These are phyloP conservation scores for Pseudisothecium myosuroides DNA, from an alignment of 225 moss, liverwort and hornwort species.

Conservation along the genomic window DNA sequence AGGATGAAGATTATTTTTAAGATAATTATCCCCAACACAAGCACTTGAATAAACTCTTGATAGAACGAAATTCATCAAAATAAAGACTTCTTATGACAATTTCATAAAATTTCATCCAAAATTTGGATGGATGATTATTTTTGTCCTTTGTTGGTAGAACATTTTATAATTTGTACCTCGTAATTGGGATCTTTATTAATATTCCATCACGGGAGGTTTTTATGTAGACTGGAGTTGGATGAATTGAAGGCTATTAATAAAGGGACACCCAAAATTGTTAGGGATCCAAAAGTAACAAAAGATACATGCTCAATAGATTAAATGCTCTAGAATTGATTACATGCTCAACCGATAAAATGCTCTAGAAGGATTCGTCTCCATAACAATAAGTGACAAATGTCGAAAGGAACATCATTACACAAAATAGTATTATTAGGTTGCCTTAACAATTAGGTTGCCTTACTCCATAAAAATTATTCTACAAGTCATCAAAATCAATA, in stretches of 20 bases:
- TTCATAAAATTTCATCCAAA: background rate
- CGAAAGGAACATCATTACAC: background rate
- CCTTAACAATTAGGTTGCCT: too few species aligned
- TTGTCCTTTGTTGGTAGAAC: accelerated
- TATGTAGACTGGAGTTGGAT: background rate
- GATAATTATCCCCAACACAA: accelerated
- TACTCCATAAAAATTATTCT: too few species aligned
- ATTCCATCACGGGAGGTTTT: accelerated
- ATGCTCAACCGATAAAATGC: background rate
- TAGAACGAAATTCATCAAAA: background rate
- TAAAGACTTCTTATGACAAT: background rate
- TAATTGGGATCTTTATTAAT: background rate
- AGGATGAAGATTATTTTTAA: background rate
- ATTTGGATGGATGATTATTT: background rate
- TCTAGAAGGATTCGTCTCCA: background rate
- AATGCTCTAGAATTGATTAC: background rate
- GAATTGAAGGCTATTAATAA: background rate
- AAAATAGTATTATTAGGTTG: too few species aligned
- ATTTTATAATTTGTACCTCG: background rate
- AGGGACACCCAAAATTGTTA: background rate
- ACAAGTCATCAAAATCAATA: too few species aligned
- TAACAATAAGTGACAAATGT: background rate
- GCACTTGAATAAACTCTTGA: background rate
- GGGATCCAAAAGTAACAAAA: background rate
- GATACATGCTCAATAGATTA: background rate